Conservation (phyloP, 352 stramenopile species). For the Plasmopara viticola region DNA sequence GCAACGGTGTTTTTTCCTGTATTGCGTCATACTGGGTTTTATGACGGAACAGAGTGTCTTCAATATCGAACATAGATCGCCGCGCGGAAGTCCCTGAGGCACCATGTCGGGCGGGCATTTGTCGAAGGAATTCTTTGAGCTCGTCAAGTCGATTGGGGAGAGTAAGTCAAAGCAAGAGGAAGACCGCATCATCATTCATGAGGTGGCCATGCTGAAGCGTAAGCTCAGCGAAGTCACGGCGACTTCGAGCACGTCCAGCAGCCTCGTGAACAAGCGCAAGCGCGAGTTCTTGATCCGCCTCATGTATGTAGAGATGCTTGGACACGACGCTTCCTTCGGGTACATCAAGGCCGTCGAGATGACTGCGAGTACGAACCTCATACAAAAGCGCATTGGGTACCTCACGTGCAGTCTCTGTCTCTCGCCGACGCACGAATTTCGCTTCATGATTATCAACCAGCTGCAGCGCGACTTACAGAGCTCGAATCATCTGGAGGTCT, state of each 20-base stretch:
- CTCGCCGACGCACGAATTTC: conserved; percentile 97
- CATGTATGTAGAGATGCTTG: conserved; percentile 99
- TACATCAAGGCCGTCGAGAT: conserved; percentile 99
- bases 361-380: conserved; percentile 94
- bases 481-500: conserved; percentile 91
- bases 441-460: conserved; percentile 99
- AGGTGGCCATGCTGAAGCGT: conserved; percentile 94
- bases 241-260: conserved; percentile 64
- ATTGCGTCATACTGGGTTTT: no score
- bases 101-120: conserved; percentile 84
- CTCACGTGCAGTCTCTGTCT: conserved; percentile 93
- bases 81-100: neutral
- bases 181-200: conserved; percentile 97
- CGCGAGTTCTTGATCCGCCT: conserved; percentile 99
- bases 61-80: no score
- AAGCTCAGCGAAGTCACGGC: conserved; percentile 88
- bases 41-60: no score
- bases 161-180: conserved; percentile 99
- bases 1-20: no score
- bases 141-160: conserved; percentile 99
- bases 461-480: conserved; percentile 93
- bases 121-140: conserved; percentile 99
- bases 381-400: conserved; percentile 98
- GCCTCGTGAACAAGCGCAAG: conserved; percentile 91
- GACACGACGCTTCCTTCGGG: conserved; percentile 99